A percentile compares a stretch with the other conserved stretches of the same genome.
Conservation (phyloP, 2,329 filamentous ascomycete genomes). For the Xenosphaeropsis pyriputrescens region DNA sequence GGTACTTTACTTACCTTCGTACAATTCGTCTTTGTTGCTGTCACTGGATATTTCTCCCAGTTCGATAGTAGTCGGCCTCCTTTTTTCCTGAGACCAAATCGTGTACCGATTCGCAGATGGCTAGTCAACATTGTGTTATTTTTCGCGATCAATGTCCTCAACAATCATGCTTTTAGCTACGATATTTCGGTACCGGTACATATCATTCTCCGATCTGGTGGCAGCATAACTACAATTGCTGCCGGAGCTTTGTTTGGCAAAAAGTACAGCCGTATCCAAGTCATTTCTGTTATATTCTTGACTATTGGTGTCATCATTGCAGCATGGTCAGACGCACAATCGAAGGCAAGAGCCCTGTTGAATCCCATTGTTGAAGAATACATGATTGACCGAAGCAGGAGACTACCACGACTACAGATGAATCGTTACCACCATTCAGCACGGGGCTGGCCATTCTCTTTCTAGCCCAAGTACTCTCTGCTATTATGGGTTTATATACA, state of each 20-base stretch:
- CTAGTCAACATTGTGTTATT: conserved; percentile 79
- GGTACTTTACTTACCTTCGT: conserved; percentile 81
- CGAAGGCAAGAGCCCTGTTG: conserved; percentile 44
- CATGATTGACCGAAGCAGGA: conserved; percentile 1
- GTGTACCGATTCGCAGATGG: conserved; percentile 77
- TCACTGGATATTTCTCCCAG: conserved; percentile 64
- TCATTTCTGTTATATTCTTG: conserved; percentile 67
- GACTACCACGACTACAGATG: conserved; percentile 6
- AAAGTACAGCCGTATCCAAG: conserved; percentile 65
- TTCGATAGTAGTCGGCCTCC: conserved; percentile 52
- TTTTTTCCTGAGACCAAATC: conserved; percentile 61
- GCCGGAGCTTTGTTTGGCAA: conserved; percentile 84
- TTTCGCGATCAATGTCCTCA: conserved; percentile 86
- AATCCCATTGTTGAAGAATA: background rate
- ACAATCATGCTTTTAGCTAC: conserved; percentile 96
- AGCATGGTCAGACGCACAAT: conserved; percentile 77
- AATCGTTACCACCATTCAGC: conserved; percentile 32
- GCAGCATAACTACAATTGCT: conserved; percentile 87
- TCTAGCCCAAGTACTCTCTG: conserved; percentile 76
- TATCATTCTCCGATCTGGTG: conserved; percentile 89
- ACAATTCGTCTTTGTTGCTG: conserved; percentile 71
- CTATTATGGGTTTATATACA: conserved; percentile 89
- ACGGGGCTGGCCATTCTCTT: conserved; percentile 73
- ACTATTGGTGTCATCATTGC: conserved; percentile 78
- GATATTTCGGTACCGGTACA: conserved; percentile 92